phyloP scores from a whole-genome alignment of 805 yeast genomes.

The Candida insectorum region DNA sequence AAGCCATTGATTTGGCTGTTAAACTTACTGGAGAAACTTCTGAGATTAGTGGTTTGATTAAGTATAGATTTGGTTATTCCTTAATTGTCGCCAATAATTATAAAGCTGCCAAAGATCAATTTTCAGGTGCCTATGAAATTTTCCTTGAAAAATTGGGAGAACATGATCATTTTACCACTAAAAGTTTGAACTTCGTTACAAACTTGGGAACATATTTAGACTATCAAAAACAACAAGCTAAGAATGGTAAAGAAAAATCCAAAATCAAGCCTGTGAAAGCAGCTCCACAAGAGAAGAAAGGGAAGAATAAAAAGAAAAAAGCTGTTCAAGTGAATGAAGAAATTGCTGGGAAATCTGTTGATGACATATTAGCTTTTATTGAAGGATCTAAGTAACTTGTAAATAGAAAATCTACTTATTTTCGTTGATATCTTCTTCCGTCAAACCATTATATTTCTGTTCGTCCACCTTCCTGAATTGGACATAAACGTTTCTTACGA shows the following conservation, averaged over 20 bases:
- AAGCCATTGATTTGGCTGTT: constrained; percentile 50
- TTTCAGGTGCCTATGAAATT: constrained; percentile 52
- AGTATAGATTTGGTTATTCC: constrained; percentile 54
- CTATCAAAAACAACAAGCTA: constrained; percentile 34
- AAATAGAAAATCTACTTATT: too few species aligned
- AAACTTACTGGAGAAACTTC: constrained; percentile 55
- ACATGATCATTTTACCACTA: constrained; percentile 63
- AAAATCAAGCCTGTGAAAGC: too few species aligned
- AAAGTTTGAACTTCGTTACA: constrained; percentile 61
- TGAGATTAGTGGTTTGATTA: constrained; percentile 60
- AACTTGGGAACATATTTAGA: constrained; percentile 51
- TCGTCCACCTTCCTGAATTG: constrained; percentile 10
- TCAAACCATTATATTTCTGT: constrained; percentile 1
- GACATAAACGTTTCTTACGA: constrained; percentile 36
- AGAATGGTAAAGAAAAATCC: constrained; percentile 11
- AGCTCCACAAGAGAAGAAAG: too few species aligned
- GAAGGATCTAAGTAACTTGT: constrained; percentile 42
- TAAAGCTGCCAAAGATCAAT: constrained; percentile 53
- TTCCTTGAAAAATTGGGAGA: constrained; percentile 63
- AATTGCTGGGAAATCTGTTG: constrained; percentile 63
- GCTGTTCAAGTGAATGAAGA: constrained; percentile 18
- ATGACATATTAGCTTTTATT: constrained; percentile 68
- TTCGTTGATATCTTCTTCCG: constrained; percentile 8
- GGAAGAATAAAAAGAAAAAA: constrained; percentile 7
- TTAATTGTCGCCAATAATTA: constrained; percentile 51